These are phyloP conservation scores for Aspergillus intermedius DNA, from an alignment of 2,329 filamentous ascomycete genomes.

Conservation along the genomic window DNA sequence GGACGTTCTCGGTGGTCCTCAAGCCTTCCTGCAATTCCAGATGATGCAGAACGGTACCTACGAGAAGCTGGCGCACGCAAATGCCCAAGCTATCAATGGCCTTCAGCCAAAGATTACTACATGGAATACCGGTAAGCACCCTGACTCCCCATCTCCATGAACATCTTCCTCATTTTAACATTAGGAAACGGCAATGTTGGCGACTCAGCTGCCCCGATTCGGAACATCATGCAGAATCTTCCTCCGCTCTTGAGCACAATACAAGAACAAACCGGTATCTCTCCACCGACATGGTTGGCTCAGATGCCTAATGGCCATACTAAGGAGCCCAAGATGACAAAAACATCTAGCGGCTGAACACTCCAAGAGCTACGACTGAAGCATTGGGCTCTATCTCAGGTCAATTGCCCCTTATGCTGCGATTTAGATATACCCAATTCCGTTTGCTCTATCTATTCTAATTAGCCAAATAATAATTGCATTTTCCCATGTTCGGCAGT, in stretches of 20 bases:
- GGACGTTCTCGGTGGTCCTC: conserved; percentile 67
- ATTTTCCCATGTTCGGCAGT: too few relatives aligned
- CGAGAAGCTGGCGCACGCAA: conserved; percentile 69
- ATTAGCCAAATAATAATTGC: too few relatives aligned
- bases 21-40: conserved; percentile 72
- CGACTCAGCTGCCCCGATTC: conserved; percentile 58
- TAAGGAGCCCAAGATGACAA: not conserved
- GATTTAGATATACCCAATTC: too few relatives aligned
- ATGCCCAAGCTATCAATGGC: conserved; percentile 67
- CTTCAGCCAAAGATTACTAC: conserved; percentile 84
- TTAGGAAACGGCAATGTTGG: conserved; percentile 40
- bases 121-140: conserved; percentile 65
- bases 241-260: conserved; percentile 79
- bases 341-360: not conserved
- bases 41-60: conserved; percentile 83
- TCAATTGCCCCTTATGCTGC: too few relatives aligned
- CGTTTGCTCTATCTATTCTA: too few relatives aligned
- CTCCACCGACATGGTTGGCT: conserved; percentile 65
- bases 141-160: not conserved
- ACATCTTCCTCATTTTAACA: conserved; percentile 1
- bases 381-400: too few relatives aligned
- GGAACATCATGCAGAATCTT: conserved; percentile 77
- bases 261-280: conserved; percentile 80
- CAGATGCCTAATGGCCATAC: conserved; percentile 40
- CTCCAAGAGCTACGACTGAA: too few relatives aligned